Evolutionary conservation across 768 basidiomycete genomes (phyloP).

Genomic region (Leccinellum rugosiceps): DNA sequence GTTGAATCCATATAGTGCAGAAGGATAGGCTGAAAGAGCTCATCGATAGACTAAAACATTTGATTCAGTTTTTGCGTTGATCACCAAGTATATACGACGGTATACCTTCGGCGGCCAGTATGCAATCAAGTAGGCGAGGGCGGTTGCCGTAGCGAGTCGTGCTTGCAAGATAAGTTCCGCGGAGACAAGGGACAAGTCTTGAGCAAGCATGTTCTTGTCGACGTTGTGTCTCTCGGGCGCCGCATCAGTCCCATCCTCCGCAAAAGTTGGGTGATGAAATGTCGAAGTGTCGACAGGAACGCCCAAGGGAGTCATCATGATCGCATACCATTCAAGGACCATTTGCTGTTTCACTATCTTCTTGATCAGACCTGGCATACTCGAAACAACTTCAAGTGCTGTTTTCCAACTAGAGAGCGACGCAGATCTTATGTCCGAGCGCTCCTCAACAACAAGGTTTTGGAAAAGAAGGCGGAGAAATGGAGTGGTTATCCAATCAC

Average conservation of each 20-base stretch:
- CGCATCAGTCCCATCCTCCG: slow-evolving; percentile 42
- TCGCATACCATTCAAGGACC: slow-evolving; percentile 79
- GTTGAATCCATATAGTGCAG: slow-evolving; percentile 79
- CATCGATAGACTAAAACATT: slow-evolving; percentile 44
- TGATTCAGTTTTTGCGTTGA: not conserved
- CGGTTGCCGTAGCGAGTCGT: slow-evolving; percentile 72
- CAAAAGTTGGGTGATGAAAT: slow-evolving; percentile 64
- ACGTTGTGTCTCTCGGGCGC: slow-evolving; percentile 79
- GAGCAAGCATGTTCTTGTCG: slow-evolving; percentile 91
- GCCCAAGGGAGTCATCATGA: slow-evolving; percentile 89
- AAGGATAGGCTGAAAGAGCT: slow-evolving; percentile 74
- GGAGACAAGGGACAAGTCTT: slow-evolving; percentile 82
- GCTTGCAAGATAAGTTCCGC: slow-evolving; percentile 76
- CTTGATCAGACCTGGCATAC: slow-evolving; percentile 47
- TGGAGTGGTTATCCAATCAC: slow-evolving; percentile 75
- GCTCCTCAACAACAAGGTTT: slow-evolving; percentile 91
- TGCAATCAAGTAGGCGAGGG: slow-evolving; percentile 66
- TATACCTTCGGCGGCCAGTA: slow-evolving; percentile 63
- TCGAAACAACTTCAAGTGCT: slow-evolving; percentile 55
- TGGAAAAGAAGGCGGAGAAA: slow-evolving; percentile 88
- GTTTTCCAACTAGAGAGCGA: slow-evolving; percentile 74
- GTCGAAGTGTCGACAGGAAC: slow-evolving; percentile 63
- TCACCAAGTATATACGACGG: not conserved
- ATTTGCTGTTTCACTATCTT: slow-evolving; percentile 53
- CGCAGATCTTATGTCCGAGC: slow-evolving; percentile 72